These are phyloP conservation scores for Gamsiella multidivaricata DNA, from an alignment of 192 early-diverging fungal genomes.

Conservation along the genomic window DNA sequence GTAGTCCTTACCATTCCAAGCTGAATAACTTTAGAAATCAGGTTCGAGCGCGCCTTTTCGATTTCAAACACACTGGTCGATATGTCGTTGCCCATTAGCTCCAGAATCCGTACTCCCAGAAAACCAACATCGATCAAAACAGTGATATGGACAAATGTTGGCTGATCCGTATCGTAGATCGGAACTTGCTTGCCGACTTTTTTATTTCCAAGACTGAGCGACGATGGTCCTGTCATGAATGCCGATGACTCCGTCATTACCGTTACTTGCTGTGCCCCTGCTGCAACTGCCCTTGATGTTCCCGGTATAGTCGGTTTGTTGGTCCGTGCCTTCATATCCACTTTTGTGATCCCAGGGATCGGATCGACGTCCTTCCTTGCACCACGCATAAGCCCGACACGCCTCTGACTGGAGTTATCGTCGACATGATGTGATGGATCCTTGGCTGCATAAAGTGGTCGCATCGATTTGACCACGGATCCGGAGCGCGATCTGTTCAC, in stretches of 20 bases:
- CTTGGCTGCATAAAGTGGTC: not conserved
- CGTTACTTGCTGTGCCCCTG: not conserved
- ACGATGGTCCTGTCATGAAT: not conserved
- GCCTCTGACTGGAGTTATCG: not conserved
- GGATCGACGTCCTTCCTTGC: not conserved
- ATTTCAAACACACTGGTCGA: conserved; percentile 52
- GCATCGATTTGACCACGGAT: not conserved
- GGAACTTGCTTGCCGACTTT: not conserved
- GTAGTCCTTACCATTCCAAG: conserved; percentile 57
- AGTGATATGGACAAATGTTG: conserved; percentile 32
- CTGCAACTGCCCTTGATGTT: not conserved
- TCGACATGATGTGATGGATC: not conserved
- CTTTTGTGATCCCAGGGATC: not conserved
- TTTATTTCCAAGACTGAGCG: too few species aligned
- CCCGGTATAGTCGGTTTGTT: not conserved
- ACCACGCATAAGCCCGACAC: not conserved
- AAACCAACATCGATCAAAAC: conserved; percentile 43
- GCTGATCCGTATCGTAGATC: conserved; percentile 22
- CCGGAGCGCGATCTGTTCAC: not conserved
- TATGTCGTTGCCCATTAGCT: not conserved
- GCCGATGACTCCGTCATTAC: not conserved
- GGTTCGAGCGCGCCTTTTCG: conserved; percentile 63
- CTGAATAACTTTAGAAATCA: conserved; percentile 61
- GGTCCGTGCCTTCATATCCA: not conserved
- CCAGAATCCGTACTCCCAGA: conserved; percentile 13